Conservation (phyloP, 192 early-diverging fungal genomes). For the Blastocladiella britannica region DNA sequence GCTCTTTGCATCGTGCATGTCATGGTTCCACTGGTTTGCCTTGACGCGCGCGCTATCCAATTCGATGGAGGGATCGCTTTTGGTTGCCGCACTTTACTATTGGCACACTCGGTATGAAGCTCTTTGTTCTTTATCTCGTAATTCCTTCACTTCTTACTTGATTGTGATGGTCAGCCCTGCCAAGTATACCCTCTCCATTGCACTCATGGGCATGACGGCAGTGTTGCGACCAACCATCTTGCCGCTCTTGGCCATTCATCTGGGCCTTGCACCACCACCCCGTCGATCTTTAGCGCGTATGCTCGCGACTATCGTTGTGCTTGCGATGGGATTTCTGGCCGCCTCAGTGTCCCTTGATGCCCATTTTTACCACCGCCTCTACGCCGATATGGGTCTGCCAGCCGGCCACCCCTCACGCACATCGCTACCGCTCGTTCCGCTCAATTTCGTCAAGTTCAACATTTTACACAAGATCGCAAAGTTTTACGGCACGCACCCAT, state of each 20-base stretch:
- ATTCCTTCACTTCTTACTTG: background rate
- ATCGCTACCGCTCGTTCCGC: slow-evolving; percentile 32
- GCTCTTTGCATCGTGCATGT: background rate
- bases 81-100: background rate
- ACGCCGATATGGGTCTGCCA: background rate
- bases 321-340: background rate
- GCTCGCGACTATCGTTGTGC: background rate
- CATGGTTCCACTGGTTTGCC: background rate
- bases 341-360: background rate
- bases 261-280: background rate
- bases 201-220: background rate
- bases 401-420: background rate
- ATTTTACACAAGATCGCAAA: slow-evolving; percentile 52
- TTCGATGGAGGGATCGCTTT: background rate
- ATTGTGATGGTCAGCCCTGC: background rate
- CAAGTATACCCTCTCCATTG: background rate
- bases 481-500: slow-evolving; percentile 82
- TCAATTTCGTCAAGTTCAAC: slow-evolving; percentile 65
- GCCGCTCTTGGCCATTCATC: background rate
- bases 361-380: background rate
- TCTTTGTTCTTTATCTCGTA: background rate
- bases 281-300: background rate
- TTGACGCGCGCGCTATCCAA: background rate
- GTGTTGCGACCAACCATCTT: background rate
- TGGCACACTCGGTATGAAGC: background rate